These are phyloP conservation scores for Aspergillus fumigatus DNA, from an alignment of 2,329 filamentous ascomycete species.

Conservation along the genomic window DNA sequence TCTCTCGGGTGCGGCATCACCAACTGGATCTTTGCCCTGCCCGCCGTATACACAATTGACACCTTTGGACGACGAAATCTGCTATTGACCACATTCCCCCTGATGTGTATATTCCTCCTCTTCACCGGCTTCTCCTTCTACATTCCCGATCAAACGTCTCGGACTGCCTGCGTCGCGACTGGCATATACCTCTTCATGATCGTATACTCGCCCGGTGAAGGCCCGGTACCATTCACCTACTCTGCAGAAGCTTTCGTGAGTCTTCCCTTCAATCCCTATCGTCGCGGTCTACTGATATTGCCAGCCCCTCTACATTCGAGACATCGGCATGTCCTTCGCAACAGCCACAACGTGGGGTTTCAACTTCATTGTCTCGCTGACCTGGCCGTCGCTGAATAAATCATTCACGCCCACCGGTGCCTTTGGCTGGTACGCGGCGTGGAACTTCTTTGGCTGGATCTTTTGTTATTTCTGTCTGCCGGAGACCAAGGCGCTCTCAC, in stretches of 20 bases:
- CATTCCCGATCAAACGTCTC: constrained; percentile 24
- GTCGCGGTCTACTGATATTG: background rate
- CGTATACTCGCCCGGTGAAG: constrained; percentile 54
- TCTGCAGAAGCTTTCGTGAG: constrained; percentile 56
- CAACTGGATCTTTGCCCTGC: constrained; percentile 62
- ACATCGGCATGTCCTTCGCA: constrained; percentile 58
- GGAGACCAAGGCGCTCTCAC: constrained; percentile 45
- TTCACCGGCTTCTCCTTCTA: constrained; percentile 50
- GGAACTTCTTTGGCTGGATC: constrained; percentile 52
- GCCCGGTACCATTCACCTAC: constrained; percentile 61
- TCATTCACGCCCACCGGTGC: constrained; percentile 51
- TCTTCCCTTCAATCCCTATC: background rate
- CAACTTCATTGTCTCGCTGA: constrained; percentile 51
- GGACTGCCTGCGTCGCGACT: constrained; percentile 40
- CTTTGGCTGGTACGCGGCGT: constrained; percentile 54
- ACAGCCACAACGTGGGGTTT: constrained; percentile 55
- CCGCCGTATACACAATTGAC: constrained; percentile 63
- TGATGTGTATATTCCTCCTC: constrained; percentile 41
- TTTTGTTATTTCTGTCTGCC: constrained; percentile 50
- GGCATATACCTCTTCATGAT: constrained; percentile 48
- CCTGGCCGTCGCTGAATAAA: constrained; percentile 47
- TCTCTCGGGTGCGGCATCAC: constrained; percentile 62
- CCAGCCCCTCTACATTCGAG: constrained; percentile 54
- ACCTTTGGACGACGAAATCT: constrained; percentile 61
- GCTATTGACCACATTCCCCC: constrained; percentile 58